These are phyloP conservation scores for Lagenidium sp. DNA, from an alignment of 352 stramenopile species.

Conservation along the genomic window DNA sequence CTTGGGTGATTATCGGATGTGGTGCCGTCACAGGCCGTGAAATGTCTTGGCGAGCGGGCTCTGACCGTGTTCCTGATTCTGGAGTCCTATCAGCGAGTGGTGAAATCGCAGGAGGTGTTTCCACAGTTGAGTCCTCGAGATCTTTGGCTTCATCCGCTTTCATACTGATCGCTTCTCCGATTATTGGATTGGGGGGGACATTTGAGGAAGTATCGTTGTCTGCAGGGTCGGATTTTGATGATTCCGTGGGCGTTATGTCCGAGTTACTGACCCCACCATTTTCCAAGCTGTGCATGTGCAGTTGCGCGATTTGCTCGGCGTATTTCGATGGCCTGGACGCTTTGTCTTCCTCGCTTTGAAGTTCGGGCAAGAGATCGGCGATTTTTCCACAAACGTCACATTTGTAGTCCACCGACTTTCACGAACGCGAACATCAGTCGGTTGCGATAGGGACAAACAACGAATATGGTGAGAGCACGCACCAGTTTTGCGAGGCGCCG, in stretches of 20 bases:
- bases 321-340: conserved; percentile 53
- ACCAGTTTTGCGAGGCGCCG: conserved; percentile 57
- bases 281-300: conserved; percentile 75
- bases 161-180: conserved; percentile 7
- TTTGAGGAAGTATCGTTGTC: background rate
- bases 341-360: conserved; percentile 15
- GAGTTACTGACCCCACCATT: background rate
- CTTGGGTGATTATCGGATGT: too few relatives aligned
- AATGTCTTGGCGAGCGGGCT: too few relatives aligned
- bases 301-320: conserved; percentile 66
- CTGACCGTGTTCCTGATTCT: too few relatives aligned
- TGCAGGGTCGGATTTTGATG: background rate
- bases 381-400: conserved; percentile 69
- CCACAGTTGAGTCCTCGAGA: too few relatives aligned
- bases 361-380: conserved; percentile 54
- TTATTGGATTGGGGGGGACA: background rate
- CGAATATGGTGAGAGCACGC: too few relatives aligned
- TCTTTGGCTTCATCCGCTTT: too few relatives aligned
- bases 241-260: background rate
- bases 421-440: too few relatives aligned
- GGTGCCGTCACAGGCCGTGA: too few relatives aligned
- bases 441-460: too few relatives aligned
- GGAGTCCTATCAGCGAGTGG: too few relatives aligned
- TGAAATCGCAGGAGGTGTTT: too few relatives aligned
- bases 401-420: conserved; percentile 61